phyloP scores from a whole-genome alignment of 208 protist genomes.

The Leptomonas seymouri region DNA sequence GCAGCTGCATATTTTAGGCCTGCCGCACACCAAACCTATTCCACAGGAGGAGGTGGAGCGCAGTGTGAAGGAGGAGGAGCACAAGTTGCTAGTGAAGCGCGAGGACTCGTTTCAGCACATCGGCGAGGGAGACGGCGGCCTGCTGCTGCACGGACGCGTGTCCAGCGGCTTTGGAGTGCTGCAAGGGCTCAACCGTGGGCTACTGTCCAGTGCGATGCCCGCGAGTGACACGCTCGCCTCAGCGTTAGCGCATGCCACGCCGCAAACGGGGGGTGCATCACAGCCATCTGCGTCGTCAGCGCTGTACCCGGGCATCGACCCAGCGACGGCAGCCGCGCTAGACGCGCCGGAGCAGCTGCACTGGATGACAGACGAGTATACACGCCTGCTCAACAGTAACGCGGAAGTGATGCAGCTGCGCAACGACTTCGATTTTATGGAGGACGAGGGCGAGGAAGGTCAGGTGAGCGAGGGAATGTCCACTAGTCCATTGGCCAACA shows the following conservation, averaged over 20 bases:
- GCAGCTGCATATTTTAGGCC: constrained; percentile 84
- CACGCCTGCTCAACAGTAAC: constrained; percentile 61
- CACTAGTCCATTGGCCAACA: not conserved
- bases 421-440: constrained; percentile 73
- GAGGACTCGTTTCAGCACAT: constrained; percentile 31
- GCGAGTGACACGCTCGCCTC: constrained; percentile 1
- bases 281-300: not conserved
- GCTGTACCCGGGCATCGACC: not conserved
- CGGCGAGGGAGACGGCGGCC: constrained; percentile 14
- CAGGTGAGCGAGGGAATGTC: not conserved
- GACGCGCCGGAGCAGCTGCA: constrained; percentile 45
- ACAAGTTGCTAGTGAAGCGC: constrained; percentile 66
- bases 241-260: constrained; percentile 8
- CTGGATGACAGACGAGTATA: constrained; percentile 54
- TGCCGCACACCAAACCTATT: constrained; percentile 81
- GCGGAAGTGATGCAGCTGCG: constrained; percentile 65
- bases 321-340: not conserved
- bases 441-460: constrained; percentile 14
- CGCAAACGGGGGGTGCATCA: not conserved
- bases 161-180: not conserved
- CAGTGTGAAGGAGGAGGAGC: constrained; percentile 77
- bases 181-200: not conserved
- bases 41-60: constrained; percentile 54
- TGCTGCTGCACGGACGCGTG: not conserved
- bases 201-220: not conserved